A percentile compares a stretch with the other conserved stretches of the same genome.
Conservation (phyloP, 2,329 filamentous ascomycete genomes). For the Clonostachys solani region DNA sequence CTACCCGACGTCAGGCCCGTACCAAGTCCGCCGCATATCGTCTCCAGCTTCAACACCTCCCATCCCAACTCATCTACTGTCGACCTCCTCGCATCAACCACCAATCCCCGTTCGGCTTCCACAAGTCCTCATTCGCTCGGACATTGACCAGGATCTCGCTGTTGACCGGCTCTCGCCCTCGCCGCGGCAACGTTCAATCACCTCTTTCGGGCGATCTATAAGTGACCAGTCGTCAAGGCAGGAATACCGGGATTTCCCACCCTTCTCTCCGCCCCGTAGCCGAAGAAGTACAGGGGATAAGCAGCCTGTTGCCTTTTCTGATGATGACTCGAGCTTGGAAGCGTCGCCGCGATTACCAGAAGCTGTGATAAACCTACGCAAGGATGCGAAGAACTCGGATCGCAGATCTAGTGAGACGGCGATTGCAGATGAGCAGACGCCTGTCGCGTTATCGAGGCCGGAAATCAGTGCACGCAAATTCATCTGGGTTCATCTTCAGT, state of each 20-base stretch:
- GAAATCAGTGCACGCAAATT: slow-evolving; percentile 38
- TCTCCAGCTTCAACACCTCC: slow-evolving; percentile 1
- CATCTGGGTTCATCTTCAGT: slow-evolving; percentile 54
- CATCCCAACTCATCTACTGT: slow-evolving; percentile 10
- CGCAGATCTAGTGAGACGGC: slow-evolving; percentile 16
- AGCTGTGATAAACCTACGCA: slow-evolving; percentile 21
- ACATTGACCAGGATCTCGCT: slow-evolving; percentile 30
- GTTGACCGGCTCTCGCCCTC: slow-evolving; percentile 30
- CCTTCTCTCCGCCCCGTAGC: slow-evolving; percentile 18
- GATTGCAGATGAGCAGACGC: slow-evolving; percentile 19
- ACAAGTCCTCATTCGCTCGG: slow-evolving; percentile 24
- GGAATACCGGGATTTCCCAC: slow-evolving; percentile 26
- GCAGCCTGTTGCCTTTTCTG: slow-evolving; percentile 8
- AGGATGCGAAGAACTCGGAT: slow-evolving; percentile 10
- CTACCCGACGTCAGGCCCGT: too few relatives aligned
- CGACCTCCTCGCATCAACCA: slow-evolving; percentile 19
- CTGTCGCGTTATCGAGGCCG: slow-evolving; percentile 22
- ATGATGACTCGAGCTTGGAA: slow-evolving; percentile 16
- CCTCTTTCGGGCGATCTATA: slow-evolving; percentile 25
- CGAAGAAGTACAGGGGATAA: slow-evolving; percentile 9
- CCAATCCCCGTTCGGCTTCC: slow-evolving; percentile 17
- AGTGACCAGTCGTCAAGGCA: slow-evolving; percentile 26
- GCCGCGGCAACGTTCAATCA: slow-evolving; percentile 17
- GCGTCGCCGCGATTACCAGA: slow-evolving; percentile 24
- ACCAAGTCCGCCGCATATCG: slow-evolving; percentile 2